Conservation (phyloP, 331 rosid genomes). For the Malus hybrid region DNA sequence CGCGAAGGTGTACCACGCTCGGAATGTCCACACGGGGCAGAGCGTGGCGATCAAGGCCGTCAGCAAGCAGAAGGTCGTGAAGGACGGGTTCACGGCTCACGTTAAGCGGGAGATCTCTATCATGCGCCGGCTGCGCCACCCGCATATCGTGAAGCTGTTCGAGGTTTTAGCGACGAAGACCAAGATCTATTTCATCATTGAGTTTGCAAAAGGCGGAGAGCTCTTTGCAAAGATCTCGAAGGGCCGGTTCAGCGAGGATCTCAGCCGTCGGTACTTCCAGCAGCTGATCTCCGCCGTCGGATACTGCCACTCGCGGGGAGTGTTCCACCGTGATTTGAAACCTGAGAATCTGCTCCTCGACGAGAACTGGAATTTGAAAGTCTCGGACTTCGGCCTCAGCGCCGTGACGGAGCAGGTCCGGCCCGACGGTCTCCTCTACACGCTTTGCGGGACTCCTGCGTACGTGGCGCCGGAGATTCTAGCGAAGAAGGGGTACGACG, state of each 20-base stretch:
- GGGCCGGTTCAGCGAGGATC: slow-evolving; percentile 49
- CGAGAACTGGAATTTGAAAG: slow-evolving; percentile 47
- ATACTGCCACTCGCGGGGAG: slow-evolving; percentile 60
- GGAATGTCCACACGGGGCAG: slow-evolving; percentile 28
- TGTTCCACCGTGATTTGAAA: slow-evolving; percentile 80
- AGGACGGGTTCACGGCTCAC: slow-evolving; percentile 33
- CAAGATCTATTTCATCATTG: slow-evolving; percentile 70
- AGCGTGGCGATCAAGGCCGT: slow-evolving; percentile 75
- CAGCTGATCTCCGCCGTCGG: slow-evolving; percentile 70
- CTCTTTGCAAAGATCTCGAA: slow-evolving; percentile 35
- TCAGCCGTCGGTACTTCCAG: slow-evolving; percentile 55
- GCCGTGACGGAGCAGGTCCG: slow-evolving; percentile 47
- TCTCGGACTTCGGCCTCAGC: slow-evolving; percentile 79
- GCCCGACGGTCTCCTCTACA: slow-evolving; percentile 62
- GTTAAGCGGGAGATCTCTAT: slow-evolving; percentile 66
- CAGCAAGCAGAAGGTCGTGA: slow-evolving; percentile 42
- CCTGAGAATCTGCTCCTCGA: slow-evolving; percentile 74
- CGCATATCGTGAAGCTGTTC: slow-evolving; percentile 42
- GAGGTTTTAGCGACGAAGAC: slow-evolving; percentile 76
- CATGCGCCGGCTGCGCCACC: slow-evolving; percentile 67
- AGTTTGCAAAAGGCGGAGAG: slow-evolving; percentile 71
- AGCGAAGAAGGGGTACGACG: slow-evolving; percentile 63
- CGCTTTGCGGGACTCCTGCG: slow-evolving; percentile 81
- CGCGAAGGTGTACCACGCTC: slow-evolving; percentile 76
- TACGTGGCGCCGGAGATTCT: slow-evolving; percentile 87